phyloP scores from a whole-genome alignment of 2,329 filamentous ascomycete genomes.

The Rhytidhysteron rufulum region DNA sequence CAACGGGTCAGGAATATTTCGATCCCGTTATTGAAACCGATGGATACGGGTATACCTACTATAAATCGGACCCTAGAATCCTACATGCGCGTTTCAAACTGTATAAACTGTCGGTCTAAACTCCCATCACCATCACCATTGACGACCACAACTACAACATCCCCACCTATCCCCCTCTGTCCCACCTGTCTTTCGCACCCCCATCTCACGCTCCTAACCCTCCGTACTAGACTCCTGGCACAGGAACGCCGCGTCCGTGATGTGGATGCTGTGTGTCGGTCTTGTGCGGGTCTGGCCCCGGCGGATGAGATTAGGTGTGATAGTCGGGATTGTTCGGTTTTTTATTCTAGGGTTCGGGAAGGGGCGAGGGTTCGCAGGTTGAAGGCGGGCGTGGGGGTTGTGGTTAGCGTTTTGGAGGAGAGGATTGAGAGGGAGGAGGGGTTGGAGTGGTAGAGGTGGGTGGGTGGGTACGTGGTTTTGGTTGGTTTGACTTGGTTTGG shows the following conservation, averaged over 20 bases:
- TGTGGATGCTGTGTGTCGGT: constrained; percentile 70
- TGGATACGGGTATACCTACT: constrained; percentile 10
- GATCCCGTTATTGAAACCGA: constrained; percentile 15
- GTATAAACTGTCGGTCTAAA: constrained; percentile 69
- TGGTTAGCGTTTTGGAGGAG: constrained; percentile 26
- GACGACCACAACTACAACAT: constrained; percentile 11
- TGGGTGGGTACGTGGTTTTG: no score
- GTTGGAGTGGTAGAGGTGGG: background rate
- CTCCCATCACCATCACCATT: constrained; percentile 39
- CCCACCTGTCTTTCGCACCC: constrained; percentile 50
- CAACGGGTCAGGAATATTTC: constrained; percentile 67
- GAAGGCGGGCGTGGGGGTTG: constrained; percentile 19
- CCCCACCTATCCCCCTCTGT: constrained; percentile 51
- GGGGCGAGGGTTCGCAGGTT: constrained; percentile 18
- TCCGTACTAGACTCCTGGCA: constrained; percentile 59
- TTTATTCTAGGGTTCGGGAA: constrained; percentile 72
- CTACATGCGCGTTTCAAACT: constrained; percentile 82
- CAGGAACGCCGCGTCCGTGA: constrained; percentile 63
- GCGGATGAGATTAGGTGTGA: constrained; percentile 81
- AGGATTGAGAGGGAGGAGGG: constrained; percentile 3
- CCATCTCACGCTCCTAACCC: constrained; percentile 59
- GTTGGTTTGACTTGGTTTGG: background rate
- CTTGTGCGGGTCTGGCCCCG: constrained; percentile 70
- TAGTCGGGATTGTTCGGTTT: constrained; percentile 88
- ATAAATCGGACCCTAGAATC: constrained; percentile 77